These are phyloP conservation scores for Cinchona pubescens DNA, from an alignment of 257 asterid genomes.

Conservation along the genomic window DNA sequence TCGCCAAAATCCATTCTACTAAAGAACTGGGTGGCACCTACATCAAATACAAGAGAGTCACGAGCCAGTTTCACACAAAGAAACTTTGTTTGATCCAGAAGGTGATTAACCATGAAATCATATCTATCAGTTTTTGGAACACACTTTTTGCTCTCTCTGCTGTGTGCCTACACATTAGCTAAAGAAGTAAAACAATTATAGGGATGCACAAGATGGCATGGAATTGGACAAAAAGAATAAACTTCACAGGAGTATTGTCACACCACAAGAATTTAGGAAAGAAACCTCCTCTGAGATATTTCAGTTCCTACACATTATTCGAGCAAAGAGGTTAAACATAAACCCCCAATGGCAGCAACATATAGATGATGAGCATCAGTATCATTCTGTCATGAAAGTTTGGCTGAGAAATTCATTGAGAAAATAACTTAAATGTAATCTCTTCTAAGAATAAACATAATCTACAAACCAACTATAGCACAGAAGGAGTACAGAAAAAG, in stretches of 20 bases:
- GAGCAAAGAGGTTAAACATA: too few relatives aligned
- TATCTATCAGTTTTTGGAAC: background rate
- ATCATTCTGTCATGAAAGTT: background rate
- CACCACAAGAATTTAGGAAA: too few relatives aligned
- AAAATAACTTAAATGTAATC: background rate
- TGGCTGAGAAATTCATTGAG: background rate
- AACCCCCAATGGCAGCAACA: background rate
- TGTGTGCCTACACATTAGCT: background rate
- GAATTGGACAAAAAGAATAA: background rate
- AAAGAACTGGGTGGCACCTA: constrained; percentile 32
- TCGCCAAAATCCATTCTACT: constrained; percentile 26
- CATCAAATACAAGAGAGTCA: background rate
- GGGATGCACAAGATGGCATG: background rate
- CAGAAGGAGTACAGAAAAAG: background rate
- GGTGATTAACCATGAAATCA: background rate
- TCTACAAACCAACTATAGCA: background rate
- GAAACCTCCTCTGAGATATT: too few relatives aligned
- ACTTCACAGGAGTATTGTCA: too few relatives aligned
- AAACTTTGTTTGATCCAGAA: background rate
- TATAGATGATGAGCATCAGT: background rate
- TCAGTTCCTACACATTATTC: too few relatives aligned
- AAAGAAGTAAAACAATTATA: background rate
- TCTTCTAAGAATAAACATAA: background rate
- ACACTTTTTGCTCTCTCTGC: background rate
- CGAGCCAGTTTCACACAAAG: background rate